Conservation (phyloP, 148 eudicot genomes). For the Silene uniflora region DNA sequence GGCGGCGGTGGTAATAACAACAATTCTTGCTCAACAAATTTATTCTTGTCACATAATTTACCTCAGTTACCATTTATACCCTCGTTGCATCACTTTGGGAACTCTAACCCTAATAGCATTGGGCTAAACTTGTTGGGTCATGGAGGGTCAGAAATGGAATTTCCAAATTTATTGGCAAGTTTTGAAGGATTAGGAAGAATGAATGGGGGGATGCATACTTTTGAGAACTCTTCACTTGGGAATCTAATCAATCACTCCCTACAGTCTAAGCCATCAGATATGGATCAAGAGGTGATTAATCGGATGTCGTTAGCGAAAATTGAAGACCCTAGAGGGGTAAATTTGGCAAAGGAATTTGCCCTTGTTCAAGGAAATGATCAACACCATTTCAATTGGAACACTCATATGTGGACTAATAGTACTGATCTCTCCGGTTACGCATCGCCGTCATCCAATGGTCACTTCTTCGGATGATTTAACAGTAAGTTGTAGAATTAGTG, state of each 20-base stretch:
- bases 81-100: conserved; percentile 13
- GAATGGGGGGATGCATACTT: conserved; percentile 20
- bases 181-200: conserved; percentile 26
- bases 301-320: conserved; percentile 18
- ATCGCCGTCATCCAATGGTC: conserved; percentile 18
- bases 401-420: conserved; percentile 17
- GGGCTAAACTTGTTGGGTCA: conserved; percentile 17
- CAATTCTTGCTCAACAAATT: conserved; percentile 16
- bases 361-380: conserved; percentile 15
- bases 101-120: conserved; percentile 20
- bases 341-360: conserved; percentile 18
- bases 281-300: conserved; percentile 8
- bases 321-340: conserved; percentile 13
- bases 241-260: conserved; percentile 9
- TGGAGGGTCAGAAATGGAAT: conserved; percentile 26
- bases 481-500: conserved; percentile 6
- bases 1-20: background rate
- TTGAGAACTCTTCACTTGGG: conserved; percentile 7
- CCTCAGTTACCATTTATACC: conserved; percentile 22
- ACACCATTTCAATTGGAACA: conserved; percentile 21
- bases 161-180: conserved; percentile 20
- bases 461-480: conserved; percentile 15
- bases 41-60: conserved; percentile 17
- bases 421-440: conserved; percentile 18
- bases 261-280: conserved; percentile 20